Conservation (phyloP, 176 grass and related monocot species). For the Avena atlantica region DNA sequence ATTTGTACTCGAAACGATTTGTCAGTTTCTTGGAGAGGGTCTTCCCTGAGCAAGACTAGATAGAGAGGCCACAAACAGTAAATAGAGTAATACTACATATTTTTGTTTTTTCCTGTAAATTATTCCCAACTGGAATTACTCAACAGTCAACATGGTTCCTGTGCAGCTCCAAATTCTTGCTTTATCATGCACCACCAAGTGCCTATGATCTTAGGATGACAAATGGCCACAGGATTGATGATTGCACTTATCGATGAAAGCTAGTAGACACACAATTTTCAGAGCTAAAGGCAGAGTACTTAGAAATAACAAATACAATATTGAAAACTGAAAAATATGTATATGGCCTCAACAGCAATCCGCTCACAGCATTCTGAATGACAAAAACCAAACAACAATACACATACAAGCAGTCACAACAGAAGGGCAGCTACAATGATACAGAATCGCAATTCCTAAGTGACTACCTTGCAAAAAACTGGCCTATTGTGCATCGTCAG, state of each 20-base stretch:
- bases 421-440: constrained; percentile 11
- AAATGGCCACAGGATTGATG: not conserved
- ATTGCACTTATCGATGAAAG: not conserved
- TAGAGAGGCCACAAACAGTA: constrained; percentile 25
- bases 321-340: not conserved
- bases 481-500: constrained; percentile 41
- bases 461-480: constrained; percentile 18
- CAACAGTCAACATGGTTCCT: not conserved
- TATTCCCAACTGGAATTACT: constrained; percentile 8
- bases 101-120: constrained; percentile 27
- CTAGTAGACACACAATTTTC: not conserved
- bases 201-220: too few species aligned
- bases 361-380: not conserved
- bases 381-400: constrained; percentile 27
- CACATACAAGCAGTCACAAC: constrained; percentile 11
- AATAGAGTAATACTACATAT: not conserved
- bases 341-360: not conserved
- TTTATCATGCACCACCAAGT: not conserved
- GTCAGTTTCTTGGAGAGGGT: constrained; percentile 80
- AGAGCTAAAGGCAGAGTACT: not conserved
- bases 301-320: not conserved
- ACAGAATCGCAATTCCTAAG: not conserved
- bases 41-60: constrained; percentile 64
- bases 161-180: not conserved
- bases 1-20: constrained; percentile 77